Conservation (phyloP, 257 asterid species). For the Marsdenia floribunda region DNA sequence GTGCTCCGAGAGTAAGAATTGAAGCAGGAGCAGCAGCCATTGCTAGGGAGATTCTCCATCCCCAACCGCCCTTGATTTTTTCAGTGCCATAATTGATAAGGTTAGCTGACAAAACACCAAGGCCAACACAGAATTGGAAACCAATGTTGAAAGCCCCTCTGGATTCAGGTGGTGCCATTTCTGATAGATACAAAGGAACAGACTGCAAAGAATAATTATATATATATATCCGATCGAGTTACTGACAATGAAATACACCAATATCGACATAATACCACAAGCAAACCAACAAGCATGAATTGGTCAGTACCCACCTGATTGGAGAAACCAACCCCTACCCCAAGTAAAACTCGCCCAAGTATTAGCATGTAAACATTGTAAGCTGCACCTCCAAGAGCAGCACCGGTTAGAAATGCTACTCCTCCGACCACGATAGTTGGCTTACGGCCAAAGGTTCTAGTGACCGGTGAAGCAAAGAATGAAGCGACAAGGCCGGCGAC, state of each 20-base stretch:
- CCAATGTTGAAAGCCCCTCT: conserved; percentile 55
- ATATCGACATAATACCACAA: no score
- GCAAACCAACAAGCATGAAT: no score
- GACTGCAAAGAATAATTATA: conserved; percentile 24
- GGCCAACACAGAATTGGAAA: conserved; percentile 36
- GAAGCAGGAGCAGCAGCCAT: conserved; percentile 35
- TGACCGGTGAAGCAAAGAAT: conserved; percentile 45
- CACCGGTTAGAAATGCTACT: conserved; percentile 35
- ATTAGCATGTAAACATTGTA: conserved; percentile 40
- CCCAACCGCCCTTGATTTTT: conserved; percentile 57
- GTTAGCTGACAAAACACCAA: conserved; percentile 43
- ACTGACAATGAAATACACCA: no score
- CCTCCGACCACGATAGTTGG: conserved; percentile 46
- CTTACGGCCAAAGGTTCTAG: conserved; percentile 44
- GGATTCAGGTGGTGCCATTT: conserved; percentile 49
- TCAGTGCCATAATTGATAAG: conserved; percentile 38
- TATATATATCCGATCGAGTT: no score
- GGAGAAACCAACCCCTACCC: conserved; percentile 51
- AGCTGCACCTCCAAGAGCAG: conserved; percentile 47
- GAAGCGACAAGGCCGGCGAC: conserved; percentile 56
- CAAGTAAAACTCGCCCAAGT: conserved; percentile 49
- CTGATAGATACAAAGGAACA: conserved; percentile 61
- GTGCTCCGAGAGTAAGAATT: conserved; percentile 28
- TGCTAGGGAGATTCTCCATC: conserved; percentile 56
- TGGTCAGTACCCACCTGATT: conserved; percentile 33